Evolutionary conservation across 1,284 basidiomycete genomes (phyloP), one percentile per base, ranked within the genome.

Genomic region (Gymnopus androsaceus): DNA sequence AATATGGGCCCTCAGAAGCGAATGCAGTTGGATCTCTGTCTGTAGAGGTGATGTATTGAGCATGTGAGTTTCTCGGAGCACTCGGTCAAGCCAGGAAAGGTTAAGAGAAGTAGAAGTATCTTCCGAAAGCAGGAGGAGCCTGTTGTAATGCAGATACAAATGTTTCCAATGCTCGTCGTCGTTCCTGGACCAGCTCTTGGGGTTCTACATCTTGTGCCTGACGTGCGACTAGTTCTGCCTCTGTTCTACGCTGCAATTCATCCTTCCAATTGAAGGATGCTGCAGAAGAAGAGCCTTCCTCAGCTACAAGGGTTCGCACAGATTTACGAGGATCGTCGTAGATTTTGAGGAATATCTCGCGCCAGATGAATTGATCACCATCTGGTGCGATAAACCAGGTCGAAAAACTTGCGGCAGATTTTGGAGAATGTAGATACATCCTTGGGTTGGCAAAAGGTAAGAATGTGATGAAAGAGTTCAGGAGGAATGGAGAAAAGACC

Each of bases 331-430:
- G 83, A 63, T 85, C 80, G 62, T 88, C 87, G 65, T 86, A 87
- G 14, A 78, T 75, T 23, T 66, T 57, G 30, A 85, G 76, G 69
- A 83, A 86, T 25, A 88, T 72, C 52, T 79, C 72, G 45, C 84
- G 81, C 85, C 85, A 89, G 38, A 89, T 75, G 64, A 80, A 80
- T 52, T 81, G 77, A 68, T 85, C 82, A 17, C 25, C 25, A 21
- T 72, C 59, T 36, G 73, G 58, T n/a, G 30, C 73, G 67, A 63
- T 83, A 81, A 36, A 86, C 75, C 46, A 87, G 69, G 27, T 66
- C 63, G 59, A 71, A 71, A 14, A 81, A 78, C 9, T 68, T 62
- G 23, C 71, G 72, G 64, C 80, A 85, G 40, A 82, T 81, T 63
- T 73, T 72, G 7, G 84, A 73, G 66, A 87, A 85, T 33, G 75